phyloP scores from a whole-genome alignment of 495 filamentous ascomycete genomes.

The Podospora conica region DNA sequence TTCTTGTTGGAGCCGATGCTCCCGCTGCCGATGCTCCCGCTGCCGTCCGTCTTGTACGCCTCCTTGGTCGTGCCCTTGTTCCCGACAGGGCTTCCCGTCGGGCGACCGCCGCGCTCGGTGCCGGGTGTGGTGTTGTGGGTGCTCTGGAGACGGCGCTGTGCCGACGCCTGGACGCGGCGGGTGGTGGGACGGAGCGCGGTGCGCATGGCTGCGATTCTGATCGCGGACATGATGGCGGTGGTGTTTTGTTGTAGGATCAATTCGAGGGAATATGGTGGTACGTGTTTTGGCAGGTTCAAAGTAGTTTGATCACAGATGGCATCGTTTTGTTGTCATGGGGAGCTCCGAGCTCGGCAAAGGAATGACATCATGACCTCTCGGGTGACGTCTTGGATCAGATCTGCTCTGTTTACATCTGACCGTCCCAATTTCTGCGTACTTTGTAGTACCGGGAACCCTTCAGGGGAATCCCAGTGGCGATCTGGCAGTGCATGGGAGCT shows the following conservation, averaged over 20 bases:
- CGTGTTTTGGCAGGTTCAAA: not conserved
- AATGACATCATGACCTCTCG: not conserved
- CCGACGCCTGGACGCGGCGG: not conserved
- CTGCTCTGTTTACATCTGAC: not conserved
- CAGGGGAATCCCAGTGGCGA: not conserved
- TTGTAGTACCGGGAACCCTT: too few relatives aligned
- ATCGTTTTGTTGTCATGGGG: not conserved
- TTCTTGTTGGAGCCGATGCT: conserved; percentile 20
- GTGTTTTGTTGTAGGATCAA: too few relatives aligned
- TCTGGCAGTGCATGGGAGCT: too few relatives aligned
- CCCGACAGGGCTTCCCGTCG: not conserved
- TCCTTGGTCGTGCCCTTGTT: conserved; percentile 4
- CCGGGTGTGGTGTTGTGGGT: not conserved
- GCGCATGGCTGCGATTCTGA: not conserved
- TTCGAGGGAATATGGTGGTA: not conserved
- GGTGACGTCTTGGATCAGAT: not conserved
- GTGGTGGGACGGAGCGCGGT: not conserved
- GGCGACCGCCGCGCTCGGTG: not conserved
- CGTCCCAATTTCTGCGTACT: not conserved
- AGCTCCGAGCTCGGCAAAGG: not conserved
- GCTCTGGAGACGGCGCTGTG: not conserved
- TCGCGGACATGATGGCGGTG: not conserved
- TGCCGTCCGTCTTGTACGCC: conserved; percentile 11
- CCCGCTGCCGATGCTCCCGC: conserved; percentile 16
- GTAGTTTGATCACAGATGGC: not conserved